These are phyloP conservation scores for Eragrostis nindensis DNA, from an alignment of 176 grass and related monocot species.

Conservation along the genomic window DNA sequence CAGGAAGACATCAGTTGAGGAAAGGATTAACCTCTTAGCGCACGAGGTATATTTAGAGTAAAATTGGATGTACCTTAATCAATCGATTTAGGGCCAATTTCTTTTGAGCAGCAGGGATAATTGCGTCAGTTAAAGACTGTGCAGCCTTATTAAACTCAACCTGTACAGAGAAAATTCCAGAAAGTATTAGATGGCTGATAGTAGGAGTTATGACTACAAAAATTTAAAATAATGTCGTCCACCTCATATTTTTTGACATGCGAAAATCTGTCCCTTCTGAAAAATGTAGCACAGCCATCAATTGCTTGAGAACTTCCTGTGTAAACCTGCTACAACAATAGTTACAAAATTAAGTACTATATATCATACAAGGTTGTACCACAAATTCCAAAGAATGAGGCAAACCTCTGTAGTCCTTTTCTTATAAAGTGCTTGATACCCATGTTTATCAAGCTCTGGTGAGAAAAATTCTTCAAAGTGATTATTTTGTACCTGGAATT, in stretches of 20 bases:
- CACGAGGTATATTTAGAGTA: neutral
- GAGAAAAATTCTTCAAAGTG: conserved; percentile 90
- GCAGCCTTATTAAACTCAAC: conserved; percentile 96
- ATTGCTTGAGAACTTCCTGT: conserved; percentile 60
- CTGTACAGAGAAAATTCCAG: conserved; percentile 47
- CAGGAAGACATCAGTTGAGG: conserved; percentile 10
- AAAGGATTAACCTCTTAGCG: neutral
- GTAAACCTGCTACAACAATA: conserved; percentile 56
- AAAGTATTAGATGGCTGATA: conserved; percentile 25
- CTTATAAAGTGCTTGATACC: conserved; percentile 89
- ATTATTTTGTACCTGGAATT: conserved; percentile 80
- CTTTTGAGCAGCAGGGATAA: conserved; percentile 71
- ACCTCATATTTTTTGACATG: conserved; percentile 98
- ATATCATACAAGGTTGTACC: neutral
- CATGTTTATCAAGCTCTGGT: conserved; percentile 90
- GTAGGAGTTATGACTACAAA: conserved; percentile 16
- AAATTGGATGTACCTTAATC: conserved; percentile 60
- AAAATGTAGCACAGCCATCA: conserved; percentile 95
- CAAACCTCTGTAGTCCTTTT: conserved; percentile 81
- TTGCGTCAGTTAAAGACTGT: conserved; percentile 79
- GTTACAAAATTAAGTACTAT: neutral
- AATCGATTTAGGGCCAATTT: conserved; percentile 69
- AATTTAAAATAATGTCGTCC: conserved; percentile 33
- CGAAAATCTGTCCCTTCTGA: conserved; percentile 81
- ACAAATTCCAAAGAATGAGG: conserved; percentile 1